Evolutionary conservation across 345 rosid genomes (phyloP), one percentile per base, ranked within the genome.

Genomic region (Populus nigra): DNA sequence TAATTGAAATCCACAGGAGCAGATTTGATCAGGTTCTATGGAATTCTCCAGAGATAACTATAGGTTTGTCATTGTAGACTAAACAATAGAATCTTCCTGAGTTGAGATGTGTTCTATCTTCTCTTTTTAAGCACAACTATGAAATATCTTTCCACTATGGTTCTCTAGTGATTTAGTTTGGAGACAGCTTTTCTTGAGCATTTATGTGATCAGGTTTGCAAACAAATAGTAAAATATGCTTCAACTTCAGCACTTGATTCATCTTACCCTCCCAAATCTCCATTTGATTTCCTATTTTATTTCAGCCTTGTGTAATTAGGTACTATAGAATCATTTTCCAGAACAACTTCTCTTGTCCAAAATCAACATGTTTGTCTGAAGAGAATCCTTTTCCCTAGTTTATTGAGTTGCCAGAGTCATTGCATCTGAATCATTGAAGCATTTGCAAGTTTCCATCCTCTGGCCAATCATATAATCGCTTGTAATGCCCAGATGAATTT

Each of bases 11-110:
- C 62, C 78, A 67, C 18, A 18, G 78, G 50, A 82, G n/a, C 68
- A 78, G 73, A 69, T 82, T 43, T 72, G 81, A 68, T 73, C 59
- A 23, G 36, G 82, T 76, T 72, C 38, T 65, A 33, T 35, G 17
- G 67, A 73, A 76, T 79, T 87, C 85, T 74, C 81, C 75, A 27
- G 65, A 77, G 69, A 73, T 76, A 71, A 80, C 71, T 17, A 82
- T 87, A 84, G 91, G 90, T 89, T 68, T 49, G 86, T 75, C 39
- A 57, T 35, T 9, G 10, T 68, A 23, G 15, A 29, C 53, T 23
- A 20, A 53, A 55, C 47, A 47, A 22, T 68, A 18, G 39, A 43
- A 18, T 16, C 68, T 70, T 57, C 20, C 25, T 53, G 57, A 7
- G 18, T 16, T 53, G 20, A 16, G 55, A 3, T 23, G 29, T 15